These are phyloP conservation scores for Wickerhamomyces subpelliculosus DNA, from an alignment of 805 yeast species.

Conservation along the genomic window DNA sequence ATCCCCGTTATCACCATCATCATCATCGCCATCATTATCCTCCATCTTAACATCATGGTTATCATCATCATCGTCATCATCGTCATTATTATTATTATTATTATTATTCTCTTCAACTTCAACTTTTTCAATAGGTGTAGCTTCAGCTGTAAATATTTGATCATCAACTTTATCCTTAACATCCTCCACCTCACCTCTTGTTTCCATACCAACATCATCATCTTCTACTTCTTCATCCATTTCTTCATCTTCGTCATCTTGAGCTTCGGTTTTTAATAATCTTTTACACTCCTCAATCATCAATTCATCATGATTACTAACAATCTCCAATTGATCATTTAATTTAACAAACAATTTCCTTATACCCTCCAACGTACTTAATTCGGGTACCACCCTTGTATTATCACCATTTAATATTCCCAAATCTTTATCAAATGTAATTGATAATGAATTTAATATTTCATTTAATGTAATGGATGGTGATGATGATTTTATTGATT, in stretches of 20 bases:
- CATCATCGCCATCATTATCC: background rate
- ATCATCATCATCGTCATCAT: constrained; percentile 2
- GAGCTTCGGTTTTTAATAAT: constrained; percentile 1
- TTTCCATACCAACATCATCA: constrained; percentile 7
- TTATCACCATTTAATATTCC: constrained; percentile 59
- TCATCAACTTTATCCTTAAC: background rate
- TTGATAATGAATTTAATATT: constrained; percentile 43
- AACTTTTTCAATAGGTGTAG: background rate
- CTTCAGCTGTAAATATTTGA: background rate
- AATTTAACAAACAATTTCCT: constrained; percentile 36
- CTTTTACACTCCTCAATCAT: constrained; percentile 9
- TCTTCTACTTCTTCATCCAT: background rate
- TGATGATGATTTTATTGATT: constrained; percentile 22
- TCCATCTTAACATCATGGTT: background rate
- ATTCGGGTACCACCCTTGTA: constrained; percentile 33
- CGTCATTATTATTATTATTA: background rate
- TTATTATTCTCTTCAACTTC: background rate
- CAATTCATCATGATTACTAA: constrained; percentile 21
- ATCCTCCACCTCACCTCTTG: constrained; percentile 8
- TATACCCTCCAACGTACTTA: constrained; percentile 14
- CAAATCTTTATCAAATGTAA: constrained; percentile 50
- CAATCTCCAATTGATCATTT: constrained; percentile 28
- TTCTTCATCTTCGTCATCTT: background rate
- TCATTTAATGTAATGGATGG: constrained; percentile 41
- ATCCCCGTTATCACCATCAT: constrained; percentile 1